Conservation (phyloP, 441 rosid species). For the Biscutella laevigata region DNA sequence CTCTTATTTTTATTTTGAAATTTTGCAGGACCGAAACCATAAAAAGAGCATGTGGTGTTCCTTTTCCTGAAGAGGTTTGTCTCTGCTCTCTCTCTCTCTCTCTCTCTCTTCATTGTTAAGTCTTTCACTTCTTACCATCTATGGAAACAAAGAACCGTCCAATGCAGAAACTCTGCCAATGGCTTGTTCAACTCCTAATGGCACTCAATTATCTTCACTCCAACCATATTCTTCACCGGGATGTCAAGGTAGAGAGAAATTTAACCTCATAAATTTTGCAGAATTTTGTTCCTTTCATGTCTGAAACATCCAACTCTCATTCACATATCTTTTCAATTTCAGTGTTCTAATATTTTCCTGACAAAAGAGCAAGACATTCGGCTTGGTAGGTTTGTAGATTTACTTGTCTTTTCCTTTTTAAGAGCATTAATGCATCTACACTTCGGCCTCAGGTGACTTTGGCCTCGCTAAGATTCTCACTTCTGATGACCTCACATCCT, state of each 20-base stretch:
- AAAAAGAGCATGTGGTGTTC: slow-evolving; percentile 46
- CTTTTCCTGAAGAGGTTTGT: slow-evolving; percentile 58
- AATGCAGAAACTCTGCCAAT: slow-evolving; percentile 62
- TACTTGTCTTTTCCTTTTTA: not conserved
- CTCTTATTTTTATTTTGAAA: slow-evolving; percentile 5
- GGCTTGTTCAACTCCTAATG: slow-evolving; percentile 61
- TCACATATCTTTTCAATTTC: slow-evolving; percentile 22
- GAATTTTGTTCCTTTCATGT: not conserved
- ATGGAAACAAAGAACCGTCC: too few species aligned
- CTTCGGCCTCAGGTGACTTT: slow-evolving; percentile 45
- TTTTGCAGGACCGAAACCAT: slow-evolving; percentile 55
- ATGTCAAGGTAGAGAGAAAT: slow-evolving; percentile 51
- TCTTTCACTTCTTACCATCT: not conserved
- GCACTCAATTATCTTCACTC: slow-evolving; percentile 54
- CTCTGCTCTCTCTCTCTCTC: too few species aligned
- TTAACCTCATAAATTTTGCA: not conserved
- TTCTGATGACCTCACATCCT: slow-evolving; percentile 63
- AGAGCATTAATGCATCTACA: not conserved
- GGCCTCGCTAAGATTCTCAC: slow-evolving; percentile 70
- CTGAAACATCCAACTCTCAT: slow-evolving; percentile 11
- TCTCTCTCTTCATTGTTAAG: not conserved
- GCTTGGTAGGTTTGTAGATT: slow-evolving; percentile 34
- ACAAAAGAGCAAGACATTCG: slow-evolving; percentile 62
- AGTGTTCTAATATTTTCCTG: slow-evolving; percentile 72
- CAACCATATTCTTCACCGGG: slow-evolving; percentile 69